A percentile compares a stretch with the other conserved stretches of the same genome.
phyloP scores from a whole-genome alignment of 352 stramenopile species.

The Pythium rhizo-oryzae region DNA sequence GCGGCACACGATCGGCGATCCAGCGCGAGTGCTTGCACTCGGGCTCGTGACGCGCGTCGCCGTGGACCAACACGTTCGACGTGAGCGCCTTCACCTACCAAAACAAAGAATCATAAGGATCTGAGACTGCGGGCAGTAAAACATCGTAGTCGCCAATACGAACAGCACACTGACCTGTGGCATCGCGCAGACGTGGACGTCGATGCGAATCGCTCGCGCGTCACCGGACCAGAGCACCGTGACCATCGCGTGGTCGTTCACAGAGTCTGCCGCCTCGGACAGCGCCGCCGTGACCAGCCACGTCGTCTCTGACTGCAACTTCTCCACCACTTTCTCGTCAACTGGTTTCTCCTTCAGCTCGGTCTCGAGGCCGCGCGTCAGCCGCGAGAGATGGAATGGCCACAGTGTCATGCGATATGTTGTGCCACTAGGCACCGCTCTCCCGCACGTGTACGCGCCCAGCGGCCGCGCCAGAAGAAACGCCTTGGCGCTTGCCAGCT shows the following conservation, averaged over 20 bases:
- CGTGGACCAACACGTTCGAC: conserved; percentile 57
- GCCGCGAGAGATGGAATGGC: conserved; percentile 60
- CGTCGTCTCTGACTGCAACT: conserved; percentile 25
- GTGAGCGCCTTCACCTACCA: conserved; percentile 35
- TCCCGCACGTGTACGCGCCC: conserved; percentile 68
- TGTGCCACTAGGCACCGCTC: conserved; percentile 26
- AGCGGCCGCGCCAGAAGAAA: conserved; percentile 51
- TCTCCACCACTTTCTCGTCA: conserved; percentile 3
- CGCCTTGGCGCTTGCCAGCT: conserved; percentile 40
- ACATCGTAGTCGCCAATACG: too few relatives aligned
- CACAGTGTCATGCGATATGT: conserved; percentile 42
- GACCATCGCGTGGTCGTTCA: conserved; percentile 53
- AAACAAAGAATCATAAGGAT: neutral
- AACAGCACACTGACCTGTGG: conserved; percentile 37
- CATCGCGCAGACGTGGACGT: conserved; percentile 61
- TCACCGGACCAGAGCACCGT: conserved; percentile 60
- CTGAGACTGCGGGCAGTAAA: too few relatives aligned
- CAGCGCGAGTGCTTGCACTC: conserved; percentile 74
- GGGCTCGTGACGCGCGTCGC: conserved; percentile 43
- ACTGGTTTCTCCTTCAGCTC: conserved; percentile 2
- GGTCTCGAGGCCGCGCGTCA: conserved; percentile 34
- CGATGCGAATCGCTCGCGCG: conserved; percentile 30
- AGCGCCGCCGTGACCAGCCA: conserved; percentile 15
- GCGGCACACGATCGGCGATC: conserved; percentile 56
- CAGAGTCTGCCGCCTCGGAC: neutral